Conservation (phyloP, 345 rosid genomes). For the Hirschfeldia incana region DNA sequence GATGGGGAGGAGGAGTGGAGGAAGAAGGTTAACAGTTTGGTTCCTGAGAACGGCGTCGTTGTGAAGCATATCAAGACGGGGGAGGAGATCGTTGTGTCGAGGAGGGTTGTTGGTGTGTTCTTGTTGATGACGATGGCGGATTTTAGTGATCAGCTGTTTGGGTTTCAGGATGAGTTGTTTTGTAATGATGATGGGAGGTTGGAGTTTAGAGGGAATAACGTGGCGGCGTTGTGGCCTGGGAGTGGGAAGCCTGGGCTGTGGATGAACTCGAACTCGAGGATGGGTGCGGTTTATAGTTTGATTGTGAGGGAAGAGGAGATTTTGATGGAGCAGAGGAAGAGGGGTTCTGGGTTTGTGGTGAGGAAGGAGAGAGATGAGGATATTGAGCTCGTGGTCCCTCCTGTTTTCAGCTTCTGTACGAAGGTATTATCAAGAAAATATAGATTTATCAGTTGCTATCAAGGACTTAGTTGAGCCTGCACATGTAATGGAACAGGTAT, state of each 20-base stretch:
- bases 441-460: no score
- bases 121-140: slow-evolving; percentile 88
- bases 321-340: slow-evolving; percentile 52
- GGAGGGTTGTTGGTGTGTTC: slow-evolving; percentile 73
- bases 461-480: no score
- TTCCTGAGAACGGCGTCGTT: slow-evolving; percentile 60
- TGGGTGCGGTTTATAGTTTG: slow-evolving; percentile 76
- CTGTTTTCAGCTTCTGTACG: slow-evolving; percentile 65
- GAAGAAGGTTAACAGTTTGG: slow-evolving; percentile 57
- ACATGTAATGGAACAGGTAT: slow-evolving; percentile 38
- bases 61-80: slow-evolving; percentile 82
- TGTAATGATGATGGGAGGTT: slow-evolving; percentile 63
- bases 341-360: slow-evolving; percentile 31
- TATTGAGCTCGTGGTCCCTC: slow-evolving; percentile 72
- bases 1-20: slow-evolving; percentile 73
- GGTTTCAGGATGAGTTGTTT: slow-evolving; percentile 72
- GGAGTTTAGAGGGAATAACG: slow-evolving; percentile 64
- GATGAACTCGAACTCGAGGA: slow-evolving; percentile 71
- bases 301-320: slow-evolving; percentile 83
- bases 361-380: slow-evolving; percentile 63
- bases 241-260: slow-evolving; percentile 88
- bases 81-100: slow-evolving; percentile 60
- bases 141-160: slow-evolving; percentile 84
- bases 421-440: slow-evolving; percentile 18
- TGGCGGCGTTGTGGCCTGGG: slow-evolving; percentile 80